Percentiles rank a stretch among this genome's conserved stretches.
Evolutionary conservation across 176 grass and related monocot species (phyloP).

Genomic region (Paspalum vaginatum): DNA sequence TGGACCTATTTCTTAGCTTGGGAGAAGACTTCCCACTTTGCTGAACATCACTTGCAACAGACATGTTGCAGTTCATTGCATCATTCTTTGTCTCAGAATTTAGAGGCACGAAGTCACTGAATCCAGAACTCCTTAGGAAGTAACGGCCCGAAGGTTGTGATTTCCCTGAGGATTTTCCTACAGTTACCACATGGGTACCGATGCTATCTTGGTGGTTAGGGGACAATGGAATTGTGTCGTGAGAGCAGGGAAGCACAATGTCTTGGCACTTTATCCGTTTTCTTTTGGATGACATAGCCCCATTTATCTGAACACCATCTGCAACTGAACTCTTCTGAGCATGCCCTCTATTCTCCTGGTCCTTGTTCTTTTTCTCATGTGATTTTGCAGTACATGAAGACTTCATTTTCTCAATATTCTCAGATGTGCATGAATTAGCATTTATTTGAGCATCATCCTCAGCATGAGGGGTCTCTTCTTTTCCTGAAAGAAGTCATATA

Average conservation of each 20-base stretch:
- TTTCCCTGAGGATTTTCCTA: constrained; percentile 40
- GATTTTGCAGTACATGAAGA: constrained; percentile 26
- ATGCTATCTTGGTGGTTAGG: constrained; percentile 26
- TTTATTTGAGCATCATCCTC: constrained; percentile 46
- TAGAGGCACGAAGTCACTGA: constrained; percentile 19
- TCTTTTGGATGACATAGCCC: constrained; percentile 32
- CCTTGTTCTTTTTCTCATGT: constrained; percentile 32
- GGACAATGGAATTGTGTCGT: constrained; percentile 35
- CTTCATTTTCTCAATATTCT: constrained; percentile 21
- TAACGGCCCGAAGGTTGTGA: constrained; percentile 31
- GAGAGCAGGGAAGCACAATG: constrained; percentile 15
- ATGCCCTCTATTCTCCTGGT: constrained; percentile 20
- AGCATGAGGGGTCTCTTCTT: constrained; percentile 31
- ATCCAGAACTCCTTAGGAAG: constrained; percentile 50
- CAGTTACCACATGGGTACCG: constrained; percentile 18
- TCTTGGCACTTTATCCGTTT: constrained; percentile 30
- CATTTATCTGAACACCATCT: constrained; percentile 38
- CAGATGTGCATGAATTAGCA: constrained; percentile 29
- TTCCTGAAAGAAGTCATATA: constrained; percentile 45
- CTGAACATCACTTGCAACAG: constrained; percentile 22
- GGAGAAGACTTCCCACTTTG: constrained; percentile 32
- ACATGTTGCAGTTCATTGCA: constrained; percentile 19
- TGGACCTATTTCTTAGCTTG: constrained; percentile 26
- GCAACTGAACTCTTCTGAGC: constrained; percentile 40
- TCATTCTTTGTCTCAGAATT: constrained; percentile 27